Percentiles rank a stretch among this genome's conserved stretches.
phyloP scores from a whole-genome alignment of 2,329 filamentous ascomycete genomes.

The Paecilomyces sp. region DNA sequence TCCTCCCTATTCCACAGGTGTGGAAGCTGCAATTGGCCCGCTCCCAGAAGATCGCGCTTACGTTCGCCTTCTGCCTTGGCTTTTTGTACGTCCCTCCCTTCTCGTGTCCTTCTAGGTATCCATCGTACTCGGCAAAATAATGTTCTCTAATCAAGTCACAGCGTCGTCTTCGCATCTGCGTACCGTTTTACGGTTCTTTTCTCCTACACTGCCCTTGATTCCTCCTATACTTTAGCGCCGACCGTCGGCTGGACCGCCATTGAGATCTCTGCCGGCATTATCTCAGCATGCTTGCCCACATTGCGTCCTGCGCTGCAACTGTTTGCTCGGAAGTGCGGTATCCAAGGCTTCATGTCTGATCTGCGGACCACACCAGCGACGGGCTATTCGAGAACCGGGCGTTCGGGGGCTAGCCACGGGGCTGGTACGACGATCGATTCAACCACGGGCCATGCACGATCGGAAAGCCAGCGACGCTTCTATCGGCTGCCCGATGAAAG shows the following conservation, averaged over 20 bases:
- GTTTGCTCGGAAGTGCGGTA: conserved; percentile 11
- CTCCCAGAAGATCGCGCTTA: conserved; percentile 14
- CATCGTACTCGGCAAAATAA: neutral
- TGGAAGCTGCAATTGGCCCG: conserved; percentile 19
- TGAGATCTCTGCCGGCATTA: conserved; percentile 21
- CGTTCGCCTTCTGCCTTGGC: conserved; percentile 14
- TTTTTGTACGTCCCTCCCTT: conserved; percentile 13
- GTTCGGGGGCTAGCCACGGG: neutral
- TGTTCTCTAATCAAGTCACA: conserved; percentile 1
- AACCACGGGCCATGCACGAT: neutral
- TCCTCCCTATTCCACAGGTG: conserved; percentile 19
- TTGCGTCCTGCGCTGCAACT: conserved; percentile 16
- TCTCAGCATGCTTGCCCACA: conserved; percentile 20
- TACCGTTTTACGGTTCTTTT: conserved; percentile 21
- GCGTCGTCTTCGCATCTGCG: conserved; percentile 19
- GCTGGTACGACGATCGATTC: neutral
- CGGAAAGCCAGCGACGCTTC: conserved; percentile 11
- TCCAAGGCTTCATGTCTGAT: conserved; percentile 8
- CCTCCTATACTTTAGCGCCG: conserved; percentile 20
- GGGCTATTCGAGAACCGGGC: conserved; percentile 3
- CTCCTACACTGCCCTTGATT: conserved; percentile 13
- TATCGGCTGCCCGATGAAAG: conserved; percentile 11
- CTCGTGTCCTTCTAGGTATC: neutral
- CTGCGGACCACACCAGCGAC: conserved; percentile 7
- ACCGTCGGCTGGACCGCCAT: conserved; percentile 22